phyloP scores from a whole-genome alignment of 805 yeast species.

The Candida ovalis region DNA sequence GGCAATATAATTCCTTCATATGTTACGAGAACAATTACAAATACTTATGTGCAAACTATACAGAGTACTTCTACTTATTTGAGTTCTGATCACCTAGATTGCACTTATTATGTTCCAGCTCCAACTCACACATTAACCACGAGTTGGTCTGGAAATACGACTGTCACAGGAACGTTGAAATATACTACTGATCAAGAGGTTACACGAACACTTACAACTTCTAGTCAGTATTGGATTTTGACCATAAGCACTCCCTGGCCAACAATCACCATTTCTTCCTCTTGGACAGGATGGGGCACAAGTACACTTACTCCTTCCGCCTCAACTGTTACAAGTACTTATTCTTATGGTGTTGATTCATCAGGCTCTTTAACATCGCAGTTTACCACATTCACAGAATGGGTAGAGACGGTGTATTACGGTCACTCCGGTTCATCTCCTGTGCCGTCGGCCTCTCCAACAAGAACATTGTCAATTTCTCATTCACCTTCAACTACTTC shows the following conservation, averaged over 20 bases:
- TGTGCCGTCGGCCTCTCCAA: background rate
- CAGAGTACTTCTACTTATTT: background rate
- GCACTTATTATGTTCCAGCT: background rate
- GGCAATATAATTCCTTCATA: no score
- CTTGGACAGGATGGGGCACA: background rate
- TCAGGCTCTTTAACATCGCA: background rate
- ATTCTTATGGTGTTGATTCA: background rate
- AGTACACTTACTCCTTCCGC: background rate
- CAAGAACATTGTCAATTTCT: no score
- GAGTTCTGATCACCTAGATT: background rate
- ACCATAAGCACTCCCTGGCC: background rate
- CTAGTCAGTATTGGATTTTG: background rate
- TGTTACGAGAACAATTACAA: no score
- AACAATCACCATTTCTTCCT: background rate
- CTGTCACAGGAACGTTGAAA: background rate
- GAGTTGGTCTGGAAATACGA: slow-evolving; percentile 1
- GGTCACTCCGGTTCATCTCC: background rate
- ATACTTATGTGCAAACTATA: background rate
- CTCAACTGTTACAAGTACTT: background rate
- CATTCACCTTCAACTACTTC: no score
- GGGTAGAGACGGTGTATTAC: background rate
- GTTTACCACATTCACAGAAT: background rate
- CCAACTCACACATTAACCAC: slow-evolving; percentile 1
- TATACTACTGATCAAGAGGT: background rate
- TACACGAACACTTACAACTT: background rate